Conservation (phyloP, 108 stramenopile species). For the Pseudonitzschia pungens region DNA sequence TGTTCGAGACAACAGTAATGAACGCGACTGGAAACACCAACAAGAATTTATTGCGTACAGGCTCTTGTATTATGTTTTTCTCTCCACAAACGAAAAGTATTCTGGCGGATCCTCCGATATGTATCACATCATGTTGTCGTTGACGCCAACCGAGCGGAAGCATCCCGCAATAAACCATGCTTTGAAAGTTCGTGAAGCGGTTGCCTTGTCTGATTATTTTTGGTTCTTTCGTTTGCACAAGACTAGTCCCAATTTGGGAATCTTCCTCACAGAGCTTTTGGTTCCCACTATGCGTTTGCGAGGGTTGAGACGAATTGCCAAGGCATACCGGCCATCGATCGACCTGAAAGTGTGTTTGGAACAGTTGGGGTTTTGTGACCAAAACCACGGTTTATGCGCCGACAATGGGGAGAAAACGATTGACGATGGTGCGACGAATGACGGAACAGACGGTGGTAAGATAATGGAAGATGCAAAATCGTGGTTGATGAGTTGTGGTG, state of each 20-base stretch:
- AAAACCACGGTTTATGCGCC: neutral
- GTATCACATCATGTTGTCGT: conserved; percentile 60
- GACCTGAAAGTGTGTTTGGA: conserved; percentile 42
- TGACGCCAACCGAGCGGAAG: conserved; percentile 43
- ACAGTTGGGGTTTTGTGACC: conserved; percentile 56
- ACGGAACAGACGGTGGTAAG: neutral
- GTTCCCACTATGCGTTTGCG: conserved; percentile 59
- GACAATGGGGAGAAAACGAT: neutral
- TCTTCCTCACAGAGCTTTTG: conserved; percentile 62
- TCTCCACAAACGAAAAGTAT: conserved; percentile 68
- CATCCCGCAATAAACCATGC: conserved; percentile 68
- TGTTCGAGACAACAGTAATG: neutral
- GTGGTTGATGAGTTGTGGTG: conserved; percentile 61
- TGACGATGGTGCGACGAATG: neutral
- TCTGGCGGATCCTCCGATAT: conserved; percentile 65
- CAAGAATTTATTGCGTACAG: conserved; percentile 82
- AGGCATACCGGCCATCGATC: conserved; percentile 70
- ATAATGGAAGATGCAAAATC: conserved; percentile 37
- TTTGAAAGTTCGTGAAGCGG: conserved; percentile 67
- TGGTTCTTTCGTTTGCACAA: conserved; percentile 63
- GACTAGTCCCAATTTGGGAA: conserved; percentile 54
- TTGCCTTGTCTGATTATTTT: conserved; percentile 64
- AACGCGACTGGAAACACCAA: conserved; percentile 40
- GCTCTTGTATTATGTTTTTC: conserved; percentile 76
- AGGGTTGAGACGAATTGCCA: conserved; percentile 59